Evolutionary conservation across 176 grass and related monocot genomes (phyloP), one percentile per base, ranked within the genome.

Genomic region (Carex scoparia): DNA sequence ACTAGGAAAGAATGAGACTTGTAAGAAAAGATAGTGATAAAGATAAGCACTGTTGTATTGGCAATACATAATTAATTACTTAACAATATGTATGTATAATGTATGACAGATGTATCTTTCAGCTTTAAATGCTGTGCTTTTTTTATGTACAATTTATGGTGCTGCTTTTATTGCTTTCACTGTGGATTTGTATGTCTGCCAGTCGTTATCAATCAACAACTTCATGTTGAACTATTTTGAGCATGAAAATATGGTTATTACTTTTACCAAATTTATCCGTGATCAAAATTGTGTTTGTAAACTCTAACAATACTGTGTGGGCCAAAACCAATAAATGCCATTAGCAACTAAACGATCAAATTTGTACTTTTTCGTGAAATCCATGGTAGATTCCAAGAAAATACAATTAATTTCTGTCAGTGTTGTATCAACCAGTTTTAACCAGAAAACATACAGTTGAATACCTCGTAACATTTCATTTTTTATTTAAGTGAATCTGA

Each of bases 91-190:
- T 65, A 65, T 64, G 28, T 65, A 63, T 63, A 51, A 74, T 74
- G 44, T 77, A 55, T 77, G 73, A 32, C 49, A 81, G 32, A 63
- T 44, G 79, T 81, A 64, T 61, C 58, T 81, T 48, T 64, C 79
- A 81, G 57, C 79, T 44, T 81, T 81, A 62, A 81, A 64, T 81
- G 79, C 33, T 61, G 53, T 57, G 51, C 31, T 60, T 63, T 63
- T 57, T 64, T 46, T 64, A 30, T 63, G 59, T 64, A 81, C 60
- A 61, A 61, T 81, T 81, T 81, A 64, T 81, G 56, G 61, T 82
- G 33, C 16, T 65, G 37, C 61, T 65, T 64, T 82, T 82, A 82
- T 62, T 82, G 28, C 2, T 55, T 79, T 58, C 14, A 18, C 5
- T 79, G 74, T 79, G 74, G 14, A 58, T 79, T 58, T 58, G 74